Percentiles rank a stretch among this genome's conserved stretches.
Conservation (phyloP, 225 moss, liverwort and hornwort species). For the Marchantia polymorpha region DNA sequence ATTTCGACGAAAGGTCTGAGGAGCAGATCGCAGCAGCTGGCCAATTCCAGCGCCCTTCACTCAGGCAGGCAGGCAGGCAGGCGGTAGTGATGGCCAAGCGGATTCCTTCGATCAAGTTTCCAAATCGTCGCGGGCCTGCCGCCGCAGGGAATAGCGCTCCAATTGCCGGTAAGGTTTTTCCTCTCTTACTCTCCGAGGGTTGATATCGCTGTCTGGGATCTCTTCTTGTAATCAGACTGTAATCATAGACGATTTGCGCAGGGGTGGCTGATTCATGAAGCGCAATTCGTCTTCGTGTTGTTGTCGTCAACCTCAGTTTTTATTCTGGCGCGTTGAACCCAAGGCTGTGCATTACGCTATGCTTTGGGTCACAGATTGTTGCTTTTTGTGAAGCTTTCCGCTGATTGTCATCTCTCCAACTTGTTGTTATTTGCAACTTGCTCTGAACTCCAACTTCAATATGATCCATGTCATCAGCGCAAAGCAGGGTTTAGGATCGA, state of each 20-base stretch:
- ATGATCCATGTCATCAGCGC: neutral
- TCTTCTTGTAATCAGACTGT: neutral
- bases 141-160: slow-evolving; percentile 7
- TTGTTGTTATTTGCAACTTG: neutral
- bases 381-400: neutral
- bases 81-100: slow-evolving; percentile 27
- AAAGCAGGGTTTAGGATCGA: neutral
- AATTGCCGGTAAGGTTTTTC: slow-evolving; percentile 7
- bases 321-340: too few species aligned
- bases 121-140: slow-evolving; percentile 30
- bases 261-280: neutral
- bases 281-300: neutral
- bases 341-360: too few species aligned
- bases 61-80: neutral
- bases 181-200: too few species aligned
- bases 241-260: neutral
- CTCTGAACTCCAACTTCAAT: neutral
- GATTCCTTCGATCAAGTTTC: slow-evolving; percentile 41
- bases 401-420: neutral
- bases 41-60: neutral
- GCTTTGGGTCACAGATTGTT: too few species aligned
- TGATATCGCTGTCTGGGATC: neutral
- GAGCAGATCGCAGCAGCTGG: neutral
- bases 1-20: neutral
- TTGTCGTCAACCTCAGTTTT: too few species aligned